These are phyloP conservation scores for Thelephora aurantiotincta DNA, from an alignment of 768 basidiomycete species.

Conservation along the genomic window DNA sequence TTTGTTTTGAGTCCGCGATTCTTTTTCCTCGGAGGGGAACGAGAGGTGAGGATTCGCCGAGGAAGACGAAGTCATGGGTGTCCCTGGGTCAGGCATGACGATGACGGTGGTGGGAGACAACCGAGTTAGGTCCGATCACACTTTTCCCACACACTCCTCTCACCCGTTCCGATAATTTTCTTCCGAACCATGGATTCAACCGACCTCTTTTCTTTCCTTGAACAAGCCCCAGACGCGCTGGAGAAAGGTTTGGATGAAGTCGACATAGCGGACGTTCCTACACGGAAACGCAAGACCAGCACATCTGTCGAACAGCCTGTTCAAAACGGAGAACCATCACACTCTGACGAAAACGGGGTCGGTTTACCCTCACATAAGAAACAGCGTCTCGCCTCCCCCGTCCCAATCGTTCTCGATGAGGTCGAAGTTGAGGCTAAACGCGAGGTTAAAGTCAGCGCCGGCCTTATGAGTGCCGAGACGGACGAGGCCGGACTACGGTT, in stretches of 20 bases:
- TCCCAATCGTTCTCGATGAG: constrained; percentile 79
- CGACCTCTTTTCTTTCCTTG: constrained; percentile 61
- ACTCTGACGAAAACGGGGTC: constrained; percentile 19
- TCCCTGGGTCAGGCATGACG: too few relatives aligned
- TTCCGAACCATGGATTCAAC: constrained; percentile 15
- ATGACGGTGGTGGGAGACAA: neutral
- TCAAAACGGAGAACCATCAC: constrained; percentile 1
- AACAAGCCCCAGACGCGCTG: constrained; percentile 20
- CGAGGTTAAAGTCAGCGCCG: constrained; percentile 81
- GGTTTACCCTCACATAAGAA: constrained; percentile 39
- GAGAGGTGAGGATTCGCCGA: constrained; percentile 7
- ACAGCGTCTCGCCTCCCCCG: constrained; percentile 42
- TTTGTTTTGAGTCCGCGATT: neutral
- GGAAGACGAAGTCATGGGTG: too few relatives aligned
- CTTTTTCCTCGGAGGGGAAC: constrained; percentile 15
- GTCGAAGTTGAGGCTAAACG: constrained; percentile 91
- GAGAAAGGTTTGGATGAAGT: constrained; percentile 24
- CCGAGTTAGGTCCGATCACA: neutral
- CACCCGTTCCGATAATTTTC: neutral
- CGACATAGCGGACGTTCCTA: constrained; percentile 15
- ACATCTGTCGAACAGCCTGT: constrained; percentile 9
- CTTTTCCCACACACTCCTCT: too few relatives aligned
- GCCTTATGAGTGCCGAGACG: constrained; percentile 49
- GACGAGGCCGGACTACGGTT: constrained; percentile 49
- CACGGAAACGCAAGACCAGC: constrained; percentile 33